Conservation (phyloP, 176 grass and related monocot genomes). For the Aechmea fasciata region DNA sequence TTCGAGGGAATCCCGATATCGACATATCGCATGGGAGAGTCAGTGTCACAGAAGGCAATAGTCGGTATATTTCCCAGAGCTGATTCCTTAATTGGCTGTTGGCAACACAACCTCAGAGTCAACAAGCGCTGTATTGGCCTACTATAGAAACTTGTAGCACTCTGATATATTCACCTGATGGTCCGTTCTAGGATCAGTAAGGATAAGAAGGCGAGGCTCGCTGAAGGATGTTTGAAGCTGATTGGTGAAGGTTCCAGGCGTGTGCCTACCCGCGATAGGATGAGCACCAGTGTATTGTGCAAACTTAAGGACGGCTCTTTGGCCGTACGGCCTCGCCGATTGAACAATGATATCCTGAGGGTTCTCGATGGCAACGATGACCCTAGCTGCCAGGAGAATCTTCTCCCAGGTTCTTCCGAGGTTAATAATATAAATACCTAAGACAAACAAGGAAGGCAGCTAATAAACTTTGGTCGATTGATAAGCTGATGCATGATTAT, state of each 20-base stretch:
- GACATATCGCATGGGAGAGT: constrained; percentile 83
- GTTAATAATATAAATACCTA: constrained; percentile 88
- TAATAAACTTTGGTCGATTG: not conserved
- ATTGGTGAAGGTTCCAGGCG: constrained; percentile 87
- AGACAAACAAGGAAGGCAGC: not conserved
- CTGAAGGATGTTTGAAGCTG: constrained; percentile 92
- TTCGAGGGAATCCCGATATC: constrained; percentile 88
- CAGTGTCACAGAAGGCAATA: constrained; percentile 89
- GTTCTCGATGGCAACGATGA: constrained; percentile 88
- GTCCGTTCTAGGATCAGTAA: constrained; percentile 81
- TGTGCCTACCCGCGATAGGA: constrained; percentile 80
- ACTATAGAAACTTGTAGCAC: not conserved
- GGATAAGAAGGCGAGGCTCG: constrained; percentile 81
- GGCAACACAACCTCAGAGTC: not conserved
- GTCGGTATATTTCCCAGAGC: constrained; percentile 82
- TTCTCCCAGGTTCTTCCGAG: constrained; percentile 91
- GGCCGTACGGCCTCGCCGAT: constrained; percentile 82
- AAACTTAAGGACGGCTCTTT: constrained; percentile 82
- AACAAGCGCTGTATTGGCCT: not conserved
- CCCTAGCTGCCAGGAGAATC: constrained; percentile 68
- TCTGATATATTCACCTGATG: constrained; percentile 42
- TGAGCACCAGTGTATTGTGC: constrained; percentile 82
- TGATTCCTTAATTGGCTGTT: constrained; percentile 88
- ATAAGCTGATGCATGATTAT: too few species aligned
- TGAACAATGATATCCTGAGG: constrained; percentile 91